These are phyloP conservation scores for Leucosporidium creatinivorum DNA, from an alignment of 768 basidiomycete genomes.

Conservation along the genomic window DNA sequence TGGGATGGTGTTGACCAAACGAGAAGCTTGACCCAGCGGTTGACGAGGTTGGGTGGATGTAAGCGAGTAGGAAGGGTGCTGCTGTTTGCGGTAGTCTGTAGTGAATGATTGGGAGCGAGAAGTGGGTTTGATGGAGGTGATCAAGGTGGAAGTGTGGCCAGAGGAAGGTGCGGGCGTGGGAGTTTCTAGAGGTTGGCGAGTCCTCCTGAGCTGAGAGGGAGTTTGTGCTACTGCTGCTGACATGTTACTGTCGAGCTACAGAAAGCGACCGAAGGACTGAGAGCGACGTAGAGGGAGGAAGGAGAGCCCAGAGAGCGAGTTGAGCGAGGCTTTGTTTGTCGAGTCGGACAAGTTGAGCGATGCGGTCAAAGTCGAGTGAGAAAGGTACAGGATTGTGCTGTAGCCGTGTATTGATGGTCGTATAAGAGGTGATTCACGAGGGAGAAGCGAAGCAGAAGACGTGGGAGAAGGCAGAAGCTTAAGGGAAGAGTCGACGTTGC, in stretches of 20 bases:
- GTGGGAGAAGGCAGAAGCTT: too few relatives aligned
- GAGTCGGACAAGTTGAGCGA: too few relatives aligned
- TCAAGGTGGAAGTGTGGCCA: constrained; percentile 1
- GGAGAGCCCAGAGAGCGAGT: constrained; percentile 1
- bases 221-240: neutral
- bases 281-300: too few relatives aligned
- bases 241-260: too few relatives aligned
- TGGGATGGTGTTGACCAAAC: too few relatives aligned
- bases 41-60: neutral
- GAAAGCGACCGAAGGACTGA: too few relatives aligned
- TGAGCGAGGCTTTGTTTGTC: neutral
- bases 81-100: neutral
- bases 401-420: too few relatives aligned
- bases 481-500: too few relatives aligned
- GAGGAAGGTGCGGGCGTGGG: constrained; percentile 19
- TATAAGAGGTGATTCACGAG: constrained; percentile 1
- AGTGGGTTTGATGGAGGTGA: constrained; percentile 10
- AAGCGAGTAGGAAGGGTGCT: neutral
- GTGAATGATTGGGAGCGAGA: constrained; percentile 4
- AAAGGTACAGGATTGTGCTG: too few relatives aligned
- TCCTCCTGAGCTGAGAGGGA: neutral
- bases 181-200: constrained; percentile 6
- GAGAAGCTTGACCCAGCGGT: neutral
- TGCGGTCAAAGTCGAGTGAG: too few relatives aligned
- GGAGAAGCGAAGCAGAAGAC: neutral